Evolutionary conservation across 2,329 filamentous ascomycete genomes (phyloP).

Genomic region (Grosmannia huntii): DNA sequence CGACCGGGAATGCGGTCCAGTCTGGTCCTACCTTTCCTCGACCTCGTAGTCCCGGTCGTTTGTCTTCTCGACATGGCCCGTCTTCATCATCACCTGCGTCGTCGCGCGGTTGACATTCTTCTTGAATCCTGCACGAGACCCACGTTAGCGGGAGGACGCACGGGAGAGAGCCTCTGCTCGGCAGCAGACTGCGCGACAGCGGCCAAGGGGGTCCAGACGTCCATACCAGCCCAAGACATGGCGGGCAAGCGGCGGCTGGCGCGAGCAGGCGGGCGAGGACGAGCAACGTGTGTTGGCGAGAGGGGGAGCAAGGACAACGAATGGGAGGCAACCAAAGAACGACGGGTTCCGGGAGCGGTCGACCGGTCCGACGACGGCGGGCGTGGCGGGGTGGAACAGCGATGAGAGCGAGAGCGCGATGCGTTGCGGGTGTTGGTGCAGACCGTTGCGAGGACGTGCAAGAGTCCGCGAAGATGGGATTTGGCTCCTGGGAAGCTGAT

Average conservation of each 20-base stretch:
- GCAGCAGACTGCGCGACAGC: too few relatives aligned
- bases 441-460: too few relatives aligned
- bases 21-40: constrained; percentile 58
- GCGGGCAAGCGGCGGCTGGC: constrained; percentile 14
- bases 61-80: constrained; percentile 94
- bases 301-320: too few relatives aligned
- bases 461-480: too few relatives aligned
- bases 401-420: background rate
- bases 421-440: background rate
- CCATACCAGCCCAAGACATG: constrained; percentile 36
- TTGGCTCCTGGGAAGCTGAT: background rate
- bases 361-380: background rate
- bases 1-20: background rate
- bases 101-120: constrained; percentile 98
- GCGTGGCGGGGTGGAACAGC: background rate
- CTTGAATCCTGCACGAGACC: constrained; percentile 53
- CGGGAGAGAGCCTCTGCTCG: too few relatives aligned
- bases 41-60: constrained; percentile 98
- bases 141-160: background rate
- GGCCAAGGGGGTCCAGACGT: too few relatives aligned
- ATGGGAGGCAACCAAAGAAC: too few relatives aligned
- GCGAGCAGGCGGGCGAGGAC: too few relatives aligned
- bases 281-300: too few relatives aligned
- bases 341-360: background rate
- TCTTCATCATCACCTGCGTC: constrained; percentile 99